phyloP scores from a whole-genome alignment of 441 rosid species.

The Gossypium trilobum region DNA sequence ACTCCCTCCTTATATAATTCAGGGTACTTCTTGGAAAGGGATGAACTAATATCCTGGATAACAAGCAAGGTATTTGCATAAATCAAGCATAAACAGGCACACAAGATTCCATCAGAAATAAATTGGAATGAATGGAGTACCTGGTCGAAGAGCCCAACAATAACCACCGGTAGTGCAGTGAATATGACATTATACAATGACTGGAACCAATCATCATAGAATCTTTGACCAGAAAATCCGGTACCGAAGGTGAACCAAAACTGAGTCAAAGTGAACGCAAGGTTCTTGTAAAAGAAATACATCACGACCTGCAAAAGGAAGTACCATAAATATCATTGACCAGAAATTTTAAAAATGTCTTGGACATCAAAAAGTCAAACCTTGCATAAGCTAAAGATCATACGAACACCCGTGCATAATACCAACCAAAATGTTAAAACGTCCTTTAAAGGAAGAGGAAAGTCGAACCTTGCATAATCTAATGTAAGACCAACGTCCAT shows the following conservation, averaged over 20 bases:
- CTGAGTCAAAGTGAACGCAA: constrained; percentile 93
- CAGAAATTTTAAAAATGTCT: not conserved
- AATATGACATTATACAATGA: constrained; percentile 87
- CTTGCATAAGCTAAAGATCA: constrained; percentile 51
- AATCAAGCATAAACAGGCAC: not conserved
- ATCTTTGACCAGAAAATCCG: constrained; percentile 99
- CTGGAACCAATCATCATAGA: constrained; percentile 99
- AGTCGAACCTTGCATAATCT: constrained; percentile 92
- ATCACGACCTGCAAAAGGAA: constrained; percentile 69
- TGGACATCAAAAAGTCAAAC: constrained; percentile 25
- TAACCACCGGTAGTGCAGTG: constrained; percentile 87
- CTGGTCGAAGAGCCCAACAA: constrained; percentile 96
- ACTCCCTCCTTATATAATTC: constrained; percentile 89
- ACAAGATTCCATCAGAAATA: not conserved
- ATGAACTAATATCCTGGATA: constrained; percentile 82
- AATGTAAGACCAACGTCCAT: constrained; percentile 95
- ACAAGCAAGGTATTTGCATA: constrained; percentile 4
- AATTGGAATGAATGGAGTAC: constrained; percentile 28
- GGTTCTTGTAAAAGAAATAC: constrained; percentile 99
- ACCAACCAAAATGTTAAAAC: constrained; percentile 9
- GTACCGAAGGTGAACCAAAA: constrained; percentile 99
- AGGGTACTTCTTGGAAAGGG: constrained; percentile 93
- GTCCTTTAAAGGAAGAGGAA: constrained; percentile 7
- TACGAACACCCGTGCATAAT: not conserved
- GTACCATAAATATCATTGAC: constrained; percentile 1